These are phyloP conservation scores for Fusarium camptoceras DNA, from an alignment of 2,329 filamentous ascomycete genomes.

Conservation along the genomic window DNA sequence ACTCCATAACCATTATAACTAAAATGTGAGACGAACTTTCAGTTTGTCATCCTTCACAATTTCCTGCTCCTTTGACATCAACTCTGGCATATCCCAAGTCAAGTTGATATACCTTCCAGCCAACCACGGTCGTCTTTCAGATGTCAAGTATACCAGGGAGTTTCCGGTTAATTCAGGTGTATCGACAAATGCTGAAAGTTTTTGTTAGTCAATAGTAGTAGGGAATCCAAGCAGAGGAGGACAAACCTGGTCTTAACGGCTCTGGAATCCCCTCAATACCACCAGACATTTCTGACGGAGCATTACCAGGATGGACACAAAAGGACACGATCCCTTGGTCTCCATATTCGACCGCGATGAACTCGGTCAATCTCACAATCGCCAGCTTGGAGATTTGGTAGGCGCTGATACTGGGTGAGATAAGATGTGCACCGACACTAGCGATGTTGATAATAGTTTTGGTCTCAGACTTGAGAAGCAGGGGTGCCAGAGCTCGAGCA, in stretches of 20 bases:
- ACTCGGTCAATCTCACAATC: conserved; percentile 28
- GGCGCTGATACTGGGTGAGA: conserved; percentile 20
- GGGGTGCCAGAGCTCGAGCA: not conserved
- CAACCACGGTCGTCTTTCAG: conserved; percentile 12
- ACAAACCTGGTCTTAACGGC: conserved; percentile 5
- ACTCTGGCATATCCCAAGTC: conserved; percentile 34
- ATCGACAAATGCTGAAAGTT: conserved; percentile 18
- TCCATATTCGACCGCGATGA: conserved; percentile 21
- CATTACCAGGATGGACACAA: conserved; percentile 27
- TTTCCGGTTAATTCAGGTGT: conserved; percentile 25
- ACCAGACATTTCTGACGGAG: conserved; percentile 21
- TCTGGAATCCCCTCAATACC: conserved; percentile 9
- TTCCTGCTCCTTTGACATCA: conserved; percentile 20
- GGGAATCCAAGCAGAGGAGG: accelerated
- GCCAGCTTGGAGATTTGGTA: conserved; percentile 37
- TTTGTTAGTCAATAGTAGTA: not conserved
- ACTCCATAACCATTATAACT: accelerated
- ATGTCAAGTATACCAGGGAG: conserved; percentile 27
- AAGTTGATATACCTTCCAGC: conserved; percentile 31
- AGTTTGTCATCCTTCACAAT: conserved; percentile 14
- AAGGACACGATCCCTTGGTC: conserved; percentile 1
- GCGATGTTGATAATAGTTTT: conserved; percentile 17
- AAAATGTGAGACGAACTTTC: conserved; percentile 9
- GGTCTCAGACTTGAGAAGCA: conserved; percentile 1
- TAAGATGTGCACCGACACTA: conserved; percentile 19